Evolutionary conservation across 495 filamentous ascomycete genomes (phyloP), one percentile per base, ranked within the genome.

Genomic region (Cetradonia linearis): DNA sequence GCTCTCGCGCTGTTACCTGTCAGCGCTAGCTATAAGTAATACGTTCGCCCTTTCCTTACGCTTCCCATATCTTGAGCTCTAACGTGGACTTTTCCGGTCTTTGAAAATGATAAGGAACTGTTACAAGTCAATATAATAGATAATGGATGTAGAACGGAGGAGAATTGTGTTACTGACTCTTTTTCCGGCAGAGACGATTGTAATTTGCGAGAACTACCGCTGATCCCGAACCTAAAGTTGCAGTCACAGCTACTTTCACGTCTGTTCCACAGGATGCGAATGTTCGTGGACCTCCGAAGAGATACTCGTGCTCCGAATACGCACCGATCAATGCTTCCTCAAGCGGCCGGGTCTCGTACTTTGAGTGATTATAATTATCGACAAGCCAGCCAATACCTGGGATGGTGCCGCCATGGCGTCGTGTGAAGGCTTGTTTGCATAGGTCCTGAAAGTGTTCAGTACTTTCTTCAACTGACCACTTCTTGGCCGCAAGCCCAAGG

Each of bases 31-130:
- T n/a, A 56, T 70, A 62, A 14, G 10, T 9, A 10, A 5, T 34
- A 34, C 46, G 3, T 36, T 20, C 25, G 1, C 20, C 0, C 3
- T 7, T 65, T 2, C 62, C 75, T 63, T 67, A 78, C 74, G 73
- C 77, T 72, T 83, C 77, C 79, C 79, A 82, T 3, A 73, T 69
- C 56, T 74, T 76, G 20, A 81, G 61, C 49, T 81, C 77, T 27
- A 65, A 69, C 2, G 63, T 44, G 3, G 73, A 70, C 9, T 70
- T 64, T 50, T 78, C 72, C 8, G 74, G 73, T 18, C 80, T 66
- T 52, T 75, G 63, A 56, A 82, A 77, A 33, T 67, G 62, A 62
- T 81, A 76, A 13, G 60, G 33, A 0, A 64, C 67, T 65, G 31
- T 1, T 28, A 2, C 10, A 25, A 5, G 3, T 63, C 8, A 60